phyloP scores from a whole-genome alignment of 352 stramenopile species.

The Globisporangium cylindrosporum region DNA sequence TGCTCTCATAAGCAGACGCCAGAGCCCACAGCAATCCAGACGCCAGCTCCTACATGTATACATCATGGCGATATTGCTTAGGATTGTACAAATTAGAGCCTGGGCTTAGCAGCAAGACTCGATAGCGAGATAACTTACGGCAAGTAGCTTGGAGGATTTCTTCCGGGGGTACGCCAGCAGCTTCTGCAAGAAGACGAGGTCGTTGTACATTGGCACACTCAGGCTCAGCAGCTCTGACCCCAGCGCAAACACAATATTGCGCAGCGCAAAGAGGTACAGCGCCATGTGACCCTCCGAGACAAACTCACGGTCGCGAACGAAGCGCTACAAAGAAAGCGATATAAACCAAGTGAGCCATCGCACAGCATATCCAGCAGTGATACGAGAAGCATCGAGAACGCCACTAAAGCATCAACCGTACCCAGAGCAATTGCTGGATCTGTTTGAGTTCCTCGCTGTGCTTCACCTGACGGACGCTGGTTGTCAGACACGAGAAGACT shows the following conservation, averaged over 20 bases:
- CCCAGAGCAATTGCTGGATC: slow-evolving; percentile 14
- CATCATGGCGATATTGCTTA: neutral
- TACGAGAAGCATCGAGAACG: neutral
- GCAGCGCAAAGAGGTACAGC: slow-evolving; percentile 17
- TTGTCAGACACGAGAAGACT: slow-evolving; percentile 12
- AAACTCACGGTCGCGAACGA: slow-evolving; percentile 20
- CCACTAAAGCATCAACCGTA: neutral
- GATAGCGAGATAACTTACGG: neutral
- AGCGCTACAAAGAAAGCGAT: slow-evolving; percentile 9
- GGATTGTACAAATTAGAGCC: neutral
- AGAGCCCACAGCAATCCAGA: slow-evolving; percentile 21
- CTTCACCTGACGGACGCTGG: slow-evolving; percentile 8
- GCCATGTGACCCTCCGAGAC: slow-evolving; percentile 15
- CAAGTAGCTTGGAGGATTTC: slow-evolving; percentile 11
- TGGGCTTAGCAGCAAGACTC: neutral
- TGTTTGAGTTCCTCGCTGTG: slow-evolving; percentile 17
- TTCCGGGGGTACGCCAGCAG: slow-evolving; percentile 11
- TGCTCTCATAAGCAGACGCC: slow-evolving; percentile 12
- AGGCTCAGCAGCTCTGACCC: neutral
- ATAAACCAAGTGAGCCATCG: neutral
- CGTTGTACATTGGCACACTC: slow-evolving; percentile 10
- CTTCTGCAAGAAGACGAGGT: slow-evolving; percentile 18
- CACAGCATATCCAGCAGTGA: too few relatives aligned
- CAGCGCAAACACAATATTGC: slow-evolving; percentile 18
- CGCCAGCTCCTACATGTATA: slow-evolving; percentile 12